A percentile compares a stretch with the other conserved stretches of the same genome.
Conservation (phyloP, 176 grass and related monocot genomes). For the Lolium multiflorum region DNA sequence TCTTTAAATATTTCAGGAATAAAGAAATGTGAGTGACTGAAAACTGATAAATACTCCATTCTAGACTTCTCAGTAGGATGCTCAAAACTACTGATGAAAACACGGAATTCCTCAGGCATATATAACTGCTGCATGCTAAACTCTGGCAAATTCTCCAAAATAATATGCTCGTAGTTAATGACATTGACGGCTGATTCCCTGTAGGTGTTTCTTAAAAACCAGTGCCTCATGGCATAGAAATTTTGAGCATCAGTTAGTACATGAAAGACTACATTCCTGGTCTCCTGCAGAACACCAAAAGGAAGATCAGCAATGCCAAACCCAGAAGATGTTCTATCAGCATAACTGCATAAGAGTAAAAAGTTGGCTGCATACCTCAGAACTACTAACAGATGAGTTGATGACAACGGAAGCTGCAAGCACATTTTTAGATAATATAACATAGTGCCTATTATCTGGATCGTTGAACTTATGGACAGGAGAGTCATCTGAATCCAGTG, state of each 20-base stretch:
- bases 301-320: slow-evolving; percentile 50
- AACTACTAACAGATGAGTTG: slow-evolving; percentile 90
- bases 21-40: slow-evolving; percentile 97
- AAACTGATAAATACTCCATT: slow-evolving; percentile 85
- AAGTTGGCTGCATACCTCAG: slow-evolving; percentile 62
- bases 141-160: slow-evolving; percentile 62
- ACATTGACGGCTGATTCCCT: slow-evolving; percentile 68
- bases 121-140: slow-evolving; percentile 58
- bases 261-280: slow-evolving; percentile 82
- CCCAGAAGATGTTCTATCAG: slow-evolving; percentile 15
- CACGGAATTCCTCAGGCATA: slow-evolving; percentile 91
- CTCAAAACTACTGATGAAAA: slow-evolving; percentile 78
- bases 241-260: slow-evolving; percentile 86
- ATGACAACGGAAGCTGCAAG: slow-evolving; percentile 91
- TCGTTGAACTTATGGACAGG: slow-evolving; percentile 58
- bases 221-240: slow-evolving; percentile 96
- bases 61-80: slow-evolving; percentile 67
- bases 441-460: slow-evolving; percentile 79
- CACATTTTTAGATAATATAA: slow-evolving; percentile 92
- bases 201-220: slow-evolving; percentile 88
- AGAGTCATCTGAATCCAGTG: slow-evolving; percentile 61
- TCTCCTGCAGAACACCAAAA: slow-evolving; percentile 65
- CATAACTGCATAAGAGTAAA: slow-evolving; percentile 13
- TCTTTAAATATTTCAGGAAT: slow-evolving; percentile 97
- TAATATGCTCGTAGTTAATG: slow-evolving; percentile 81